Evolutionary conservation across 1,284 basidiomycete species (phyloP).

Genomic region (Ganoderma meredithae): DNA sequence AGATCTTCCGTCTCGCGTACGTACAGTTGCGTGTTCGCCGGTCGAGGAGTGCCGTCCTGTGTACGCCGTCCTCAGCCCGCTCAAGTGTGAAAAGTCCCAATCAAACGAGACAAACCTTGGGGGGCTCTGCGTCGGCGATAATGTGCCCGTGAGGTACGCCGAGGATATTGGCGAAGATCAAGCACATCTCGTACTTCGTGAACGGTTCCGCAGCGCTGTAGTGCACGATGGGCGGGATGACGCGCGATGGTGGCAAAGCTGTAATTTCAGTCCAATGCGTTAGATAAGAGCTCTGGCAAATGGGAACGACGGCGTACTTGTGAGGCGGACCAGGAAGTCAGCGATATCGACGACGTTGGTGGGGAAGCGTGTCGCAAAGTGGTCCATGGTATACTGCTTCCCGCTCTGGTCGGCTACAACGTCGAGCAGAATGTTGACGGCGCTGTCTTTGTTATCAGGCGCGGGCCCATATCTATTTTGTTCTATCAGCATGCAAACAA

Average conservation of each 20-base stretch:
- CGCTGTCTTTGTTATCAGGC: constrained; percentile 77
- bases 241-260: constrained; percentile 39
- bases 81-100: not conserved
- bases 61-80: not conserved
- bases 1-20: constrained; percentile 67
- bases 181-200: constrained; percentile 88
- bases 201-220: constrained; percentile 78
- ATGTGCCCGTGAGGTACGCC: constrained; percentile 71
- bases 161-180: constrained; percentile 75
- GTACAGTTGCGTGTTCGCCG: constrained; percentile 75
- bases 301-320: constrained; percentile 51
- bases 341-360: constrained; percentile 83
- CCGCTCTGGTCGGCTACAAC: constrained; percentile 80
- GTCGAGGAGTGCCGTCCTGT: constrained; percentile 59
- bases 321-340: constrained; percentile 72
- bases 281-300: not conserved
- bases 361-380: constrained; percentile 84
- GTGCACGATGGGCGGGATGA: constrained; percentile 74
- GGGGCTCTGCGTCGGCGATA: constrained; percentile 68
- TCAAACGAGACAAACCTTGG: constrained; percentile 44
- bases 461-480: constrained; percentile 77
- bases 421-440: constrained; percentile 82
- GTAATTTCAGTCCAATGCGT: not conserved
- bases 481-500: not conserved
- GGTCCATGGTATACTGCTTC: constrained; percentile 86